phyloP scores from a whole-genome alignment of 257 asterid species.

The Scutellaria galericulata region DNA sequence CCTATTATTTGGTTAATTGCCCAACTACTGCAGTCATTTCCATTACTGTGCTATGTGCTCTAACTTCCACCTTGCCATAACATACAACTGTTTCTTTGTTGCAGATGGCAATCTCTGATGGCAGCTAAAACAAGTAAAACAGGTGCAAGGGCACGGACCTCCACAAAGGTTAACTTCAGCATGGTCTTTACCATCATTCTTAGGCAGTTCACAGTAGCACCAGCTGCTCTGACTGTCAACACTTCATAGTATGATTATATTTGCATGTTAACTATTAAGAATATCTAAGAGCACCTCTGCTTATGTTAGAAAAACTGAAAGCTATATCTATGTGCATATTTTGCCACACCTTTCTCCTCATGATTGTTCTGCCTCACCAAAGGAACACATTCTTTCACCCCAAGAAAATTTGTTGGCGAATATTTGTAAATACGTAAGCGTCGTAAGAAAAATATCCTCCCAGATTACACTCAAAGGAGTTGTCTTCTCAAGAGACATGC shows the following conservation, averaged over 20 bases:
- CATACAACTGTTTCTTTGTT: background rate
- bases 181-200: background rate
- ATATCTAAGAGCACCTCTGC: background rate
- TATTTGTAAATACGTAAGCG: background rate
- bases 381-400: constrained; percentile 4
- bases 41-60: background rate
- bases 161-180: background rate
- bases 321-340: constrained; percentile 7
- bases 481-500: background rate
- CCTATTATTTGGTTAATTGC: background rate
- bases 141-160: background rate
- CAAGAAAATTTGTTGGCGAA: background rate
- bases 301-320: background rate
- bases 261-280: background rate
- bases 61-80: background rate
- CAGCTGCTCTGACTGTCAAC: constrained; percentile 8
- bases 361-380: background rate
- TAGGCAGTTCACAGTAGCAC: background rate
- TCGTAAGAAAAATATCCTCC: background rate
- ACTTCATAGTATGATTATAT: background rate
- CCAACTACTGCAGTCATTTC: constrained; percentile 6
- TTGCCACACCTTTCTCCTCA: background rate
- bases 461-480: background rate
- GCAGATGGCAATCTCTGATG: background rate
- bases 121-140: background rate